Evolutionary conservation across 305 asterid species (phyloP).

Genomic region (Lippia alba): DNA sequence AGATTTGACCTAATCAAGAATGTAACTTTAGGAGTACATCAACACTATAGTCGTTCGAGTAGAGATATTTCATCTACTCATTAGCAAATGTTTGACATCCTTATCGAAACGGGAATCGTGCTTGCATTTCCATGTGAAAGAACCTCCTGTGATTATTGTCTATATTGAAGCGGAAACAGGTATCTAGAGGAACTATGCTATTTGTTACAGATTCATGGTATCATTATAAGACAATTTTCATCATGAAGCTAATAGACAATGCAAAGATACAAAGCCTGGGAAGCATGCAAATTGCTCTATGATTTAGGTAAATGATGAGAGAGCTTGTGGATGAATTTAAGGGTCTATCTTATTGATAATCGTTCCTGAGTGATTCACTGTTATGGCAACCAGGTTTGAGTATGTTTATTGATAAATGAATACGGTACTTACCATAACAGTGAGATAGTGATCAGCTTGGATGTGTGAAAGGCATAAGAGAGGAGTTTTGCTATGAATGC

Average conservation of each 20-base stretch:
- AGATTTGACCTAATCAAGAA: background rate
- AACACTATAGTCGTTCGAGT: background rate
- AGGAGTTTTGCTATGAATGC: constrained; percentile 2
- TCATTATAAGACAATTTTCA: background rate
- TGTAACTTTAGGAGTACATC: background rate
- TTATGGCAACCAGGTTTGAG: constrained; percentile 20
- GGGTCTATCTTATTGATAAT: background rate
- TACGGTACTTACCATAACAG: background rate
- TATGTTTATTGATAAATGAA: background rate
- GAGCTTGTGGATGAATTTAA: constrained; percentile 11
- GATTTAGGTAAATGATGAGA: constrained; percentile 7
- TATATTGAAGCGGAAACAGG: background rate
- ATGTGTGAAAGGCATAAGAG: background rate
- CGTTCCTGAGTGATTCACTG: constrained; percentile 10
- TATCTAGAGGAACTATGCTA: background rate
- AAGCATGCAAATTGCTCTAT: background rate
- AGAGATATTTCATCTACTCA: background rate
- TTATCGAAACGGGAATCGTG: background rate
- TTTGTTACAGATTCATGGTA: background rate
- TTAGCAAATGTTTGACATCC: background rate
- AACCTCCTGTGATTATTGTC: background rate
- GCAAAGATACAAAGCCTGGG: constrained; percentile 14
- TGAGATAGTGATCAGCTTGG: constrained; percentile 5
- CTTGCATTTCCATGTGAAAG: background rate
- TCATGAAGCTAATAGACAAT: constrained; percentile 15